phyloP scores from a whole-genome alignment of 2,329 filamentous ascomycete species.

The Hymenoscyphus fraxineus region DNA sequence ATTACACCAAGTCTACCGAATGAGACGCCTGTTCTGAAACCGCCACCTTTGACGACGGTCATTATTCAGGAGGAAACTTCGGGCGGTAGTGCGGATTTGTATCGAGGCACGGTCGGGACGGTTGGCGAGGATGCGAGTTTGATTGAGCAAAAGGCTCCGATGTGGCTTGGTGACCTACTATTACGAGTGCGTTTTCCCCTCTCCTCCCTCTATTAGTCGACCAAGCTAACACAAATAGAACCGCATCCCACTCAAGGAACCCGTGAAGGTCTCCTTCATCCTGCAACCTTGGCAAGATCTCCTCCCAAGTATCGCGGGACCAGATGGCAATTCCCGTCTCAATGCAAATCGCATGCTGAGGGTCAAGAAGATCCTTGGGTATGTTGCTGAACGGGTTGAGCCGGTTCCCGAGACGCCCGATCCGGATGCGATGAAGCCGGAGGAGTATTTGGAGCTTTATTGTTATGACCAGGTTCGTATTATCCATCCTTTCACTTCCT shows the following conservation, averaged over 20 bases:
- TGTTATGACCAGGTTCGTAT: slow-evolving; percentile 77
- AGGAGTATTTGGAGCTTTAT: slow-evolving; percentile 92
- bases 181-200: slow-evolving; percentile 51
- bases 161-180: slow-evolving; percentile 88
- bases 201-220: background rate
- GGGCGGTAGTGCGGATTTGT: slow-evolving; percentile 76
- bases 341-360: slow-evolving; percentile 97
- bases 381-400: slow-evolving; percentile 90
- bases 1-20: slow-evolving; percentile 66
- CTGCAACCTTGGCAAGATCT: slow-evolving; percentile 75
- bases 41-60: slow-evolving; percentile 63
- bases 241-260: slow-evolving; percentile 78
- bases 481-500: background rate
- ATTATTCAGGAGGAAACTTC: slow-evolving; percentile 67
- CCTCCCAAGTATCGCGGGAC: slow-evolving; percentile 68
- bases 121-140: slow-evolving; percentile 74
- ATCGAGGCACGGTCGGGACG: slow-evolving; percentile 79
- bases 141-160: slow-evolving; percentile 81
- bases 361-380: slow-evolving; percentile 88
- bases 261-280: slow-evolving; percentile 92
- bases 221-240: slow-evolving; percentile 50
- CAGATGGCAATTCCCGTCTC: slow-evolving; percentile 79
- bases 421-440: slow-evolving; percentile 64
- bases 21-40: slow-evolving; percentile 73
- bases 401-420: slow-evolving; percentile 57